phyloP scores from a whole-genome alignment of 2,329 filamentous ascomycete genomes.

The Chaetomiaceae sp. region DNA sequence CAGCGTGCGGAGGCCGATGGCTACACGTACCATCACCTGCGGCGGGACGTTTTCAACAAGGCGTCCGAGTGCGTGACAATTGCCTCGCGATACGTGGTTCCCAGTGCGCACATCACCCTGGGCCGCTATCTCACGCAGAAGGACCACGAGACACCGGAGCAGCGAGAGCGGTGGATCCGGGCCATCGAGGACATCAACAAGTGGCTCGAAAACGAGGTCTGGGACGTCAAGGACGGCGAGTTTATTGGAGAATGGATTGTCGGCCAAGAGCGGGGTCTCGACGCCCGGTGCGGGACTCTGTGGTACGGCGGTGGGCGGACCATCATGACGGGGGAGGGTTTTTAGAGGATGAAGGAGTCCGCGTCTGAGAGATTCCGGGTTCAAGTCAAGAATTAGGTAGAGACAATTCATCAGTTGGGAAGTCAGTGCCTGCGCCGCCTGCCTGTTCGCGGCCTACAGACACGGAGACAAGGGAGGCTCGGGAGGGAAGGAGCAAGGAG shows the following conservation, averaged over 20 bases:
- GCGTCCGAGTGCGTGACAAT: slow-evolving; percentile 59
- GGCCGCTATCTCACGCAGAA: slow-evolving; percentile 68
- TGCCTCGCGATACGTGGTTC: slow-evolving; percentile 78
- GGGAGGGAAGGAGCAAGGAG: no score
- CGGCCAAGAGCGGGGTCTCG: slow-evolving; percentile 78
- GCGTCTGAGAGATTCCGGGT: no score
- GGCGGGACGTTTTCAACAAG: slow-evolving; percentile 68
- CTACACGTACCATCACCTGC: slow-evolving; percentile 89
- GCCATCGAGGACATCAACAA: slow-evolving; percentile 72
- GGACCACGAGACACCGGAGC: slow-evolving; percentile 57
- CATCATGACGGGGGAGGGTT: slow-evolving; percentile 59
- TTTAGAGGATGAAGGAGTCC: slow-evolving; percentile 33
- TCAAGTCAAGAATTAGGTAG: no score
- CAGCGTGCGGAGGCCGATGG: slow-evolving; percentile 39
- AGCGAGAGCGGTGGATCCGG: slow-evolving; percentile 60
- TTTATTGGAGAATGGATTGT: slow-evolving; percentile 73
- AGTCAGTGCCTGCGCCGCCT: no score
- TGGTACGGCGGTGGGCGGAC: slow-evolving; percentile 87
- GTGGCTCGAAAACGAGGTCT: slow-evolving; percentile 68
- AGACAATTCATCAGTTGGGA: no score
- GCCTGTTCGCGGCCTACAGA: no score
- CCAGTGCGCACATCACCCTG: slow-evolving; percentile 84
- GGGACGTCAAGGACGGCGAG: slow-evolving; percentile 49
- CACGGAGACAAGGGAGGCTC: no score
- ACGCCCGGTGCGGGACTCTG: slow-evolving; percentile 67